phyloP scores from a whole-genome alignment of 306 rosid genomes.

The Hippophae rhamnoides region DNA sequence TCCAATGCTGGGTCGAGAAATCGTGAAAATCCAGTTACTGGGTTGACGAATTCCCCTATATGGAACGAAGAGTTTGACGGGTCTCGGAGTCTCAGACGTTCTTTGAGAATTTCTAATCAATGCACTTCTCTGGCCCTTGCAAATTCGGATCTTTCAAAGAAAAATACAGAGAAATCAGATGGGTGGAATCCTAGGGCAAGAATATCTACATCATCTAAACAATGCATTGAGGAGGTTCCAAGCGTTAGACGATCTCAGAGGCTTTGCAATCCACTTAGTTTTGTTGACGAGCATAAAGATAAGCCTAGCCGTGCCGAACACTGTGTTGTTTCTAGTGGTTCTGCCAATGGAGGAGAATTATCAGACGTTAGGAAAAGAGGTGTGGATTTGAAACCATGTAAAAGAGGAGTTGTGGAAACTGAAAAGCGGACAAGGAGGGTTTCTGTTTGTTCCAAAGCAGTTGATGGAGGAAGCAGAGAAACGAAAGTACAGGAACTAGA shows the following conservation, averaged over 20 bases:
- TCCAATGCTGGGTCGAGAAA: conserved; percentile 10
- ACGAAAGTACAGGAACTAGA: conserved; percentile 4
- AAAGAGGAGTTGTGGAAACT: neutral
- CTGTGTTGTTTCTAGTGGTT: neutral
- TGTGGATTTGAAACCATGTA: conserved; percentile 2
- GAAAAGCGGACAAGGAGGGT: conserved; percentile 4
- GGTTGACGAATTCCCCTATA: conserved; percentile 23
- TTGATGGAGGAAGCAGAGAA: conserved; percentile 9
- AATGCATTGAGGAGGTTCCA: conserved; percentile 10
- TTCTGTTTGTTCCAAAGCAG: conserved; percentile 4
- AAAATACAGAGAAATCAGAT: conserved; percentile 15
- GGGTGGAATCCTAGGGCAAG: neutral
- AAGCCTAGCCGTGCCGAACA: neutral
- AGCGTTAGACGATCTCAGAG: conserved; percentile 21
- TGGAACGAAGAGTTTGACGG: conserved; percentile 18
- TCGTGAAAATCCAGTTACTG: neutral
- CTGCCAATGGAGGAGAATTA: conserved; percentile 2
- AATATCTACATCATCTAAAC: conserved; percentile 7
- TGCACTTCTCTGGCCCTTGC: neutral
- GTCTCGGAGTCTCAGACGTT: conserved; percentile 29
- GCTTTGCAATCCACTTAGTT: conserved; percentile 5
- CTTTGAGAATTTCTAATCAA: conserved; percentile 29
- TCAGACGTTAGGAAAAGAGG: conserved; percentile 10
- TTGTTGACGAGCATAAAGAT: neutral
- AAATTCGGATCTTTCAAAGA: neutral